phyloP scores from a whole-genome alignment of 2,329 filamentous ascomycete species.

The Diaporthe vaccinii region DNA sequence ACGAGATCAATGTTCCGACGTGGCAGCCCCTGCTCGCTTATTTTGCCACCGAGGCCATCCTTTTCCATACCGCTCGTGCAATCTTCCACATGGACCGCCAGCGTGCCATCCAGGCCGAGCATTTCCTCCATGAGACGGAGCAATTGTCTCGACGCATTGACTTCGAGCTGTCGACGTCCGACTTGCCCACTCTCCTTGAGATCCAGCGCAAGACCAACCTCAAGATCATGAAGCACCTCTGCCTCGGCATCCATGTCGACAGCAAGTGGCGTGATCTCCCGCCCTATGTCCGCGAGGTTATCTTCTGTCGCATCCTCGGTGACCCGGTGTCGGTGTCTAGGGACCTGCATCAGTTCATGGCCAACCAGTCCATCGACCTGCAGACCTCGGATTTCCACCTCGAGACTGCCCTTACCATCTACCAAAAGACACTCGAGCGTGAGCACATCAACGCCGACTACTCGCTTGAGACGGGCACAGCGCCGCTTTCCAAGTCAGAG shows the following conservation, averaged over 20 bases:
- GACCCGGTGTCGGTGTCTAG: constrained; percentile 43
- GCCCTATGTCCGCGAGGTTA: constrained; percentile 47
- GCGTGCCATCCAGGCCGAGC: constrained; percentile 51
- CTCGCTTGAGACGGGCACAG: constrained; percentile 41
- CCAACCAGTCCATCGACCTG: constrained; percentile 45
- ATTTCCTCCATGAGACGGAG: constrained; percentile 48
- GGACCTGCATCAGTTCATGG: constrained; percentile 47
- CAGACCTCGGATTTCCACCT: constrained; percentile 49
- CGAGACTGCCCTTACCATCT: constrained; percentile 44
- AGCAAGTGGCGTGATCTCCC: constrained; percentile 50
- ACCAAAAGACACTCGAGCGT: constrained; percentile 42
- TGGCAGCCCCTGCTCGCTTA: constrained; percentile 47
- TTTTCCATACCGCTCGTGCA: constrained; percentile 52
- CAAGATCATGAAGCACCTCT: constrained; percentile 52
- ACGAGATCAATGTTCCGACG: constrained; percentile 45
- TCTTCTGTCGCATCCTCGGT: constrained; percentile 50
- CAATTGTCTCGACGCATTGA: constrained; percentile 50
- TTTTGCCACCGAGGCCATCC: constrained; percentile 49
- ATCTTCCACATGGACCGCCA: constrained; percentile 46
- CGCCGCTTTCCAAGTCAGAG: constrained; percentile 39
- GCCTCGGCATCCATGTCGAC: constrained; percentile 50
- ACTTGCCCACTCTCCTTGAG: constrained; percentile 44
- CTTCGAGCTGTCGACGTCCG: constrained; percentile 50
- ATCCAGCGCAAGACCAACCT: constrained; percentile 49
- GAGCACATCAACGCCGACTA: constrained; percentile 41